Base-by-base conservation (phyloP, 495 filamentous ascomycete genomes). In the Evansstolkia leycettana region DNA sequence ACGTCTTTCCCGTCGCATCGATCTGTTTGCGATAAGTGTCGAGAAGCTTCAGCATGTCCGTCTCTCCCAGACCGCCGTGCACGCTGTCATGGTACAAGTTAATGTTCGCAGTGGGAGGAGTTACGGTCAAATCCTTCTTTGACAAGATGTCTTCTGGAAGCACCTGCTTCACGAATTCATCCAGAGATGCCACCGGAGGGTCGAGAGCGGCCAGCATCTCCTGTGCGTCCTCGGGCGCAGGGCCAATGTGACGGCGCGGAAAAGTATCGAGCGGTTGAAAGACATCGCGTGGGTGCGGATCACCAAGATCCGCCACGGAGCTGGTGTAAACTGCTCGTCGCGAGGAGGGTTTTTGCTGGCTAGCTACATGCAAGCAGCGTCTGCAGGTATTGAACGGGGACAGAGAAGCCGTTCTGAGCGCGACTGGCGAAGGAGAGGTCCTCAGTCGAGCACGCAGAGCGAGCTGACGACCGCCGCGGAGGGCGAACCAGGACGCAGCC, bases 101-200 rank as follows among this genome's bases (percentile, higher is more conserved):
- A 14, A 52, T 47, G 17, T 65, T 57, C 39, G 53, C 48, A 50
- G 61, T 40, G 26, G 62, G 54, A 47, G 57, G 40, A 11, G 43
- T 49, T 29, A 65, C 36, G 16, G 38, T 51, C 36, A 85, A 47
- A 31, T 77, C 54, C 44, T 70, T 70, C 37, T 70, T 66, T 12
- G 84, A 84, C n/a, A 90, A 67, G 32, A 98, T 87, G 47, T 87
- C 76, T 12, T 67, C 56, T 0, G 90, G 90, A 0, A 98, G 67
- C 14, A 95, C 90, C 60, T 93, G 73, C 52, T 72, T 65, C 33
- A 98, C 78, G 52, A 98, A 95, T n/a, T 84, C 72, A 40, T 96
- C 87, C 35, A 98, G 54, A 15, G 68, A 75, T 12, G 68, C 55
- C 17, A 65, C 77, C 0, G 86, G 82, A 2, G 87, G 88, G 34